phyloP scores from a whole-genome alignment of 2,329 filamentous ascomycete genomes.

The Apiospora aurea region DNA sequence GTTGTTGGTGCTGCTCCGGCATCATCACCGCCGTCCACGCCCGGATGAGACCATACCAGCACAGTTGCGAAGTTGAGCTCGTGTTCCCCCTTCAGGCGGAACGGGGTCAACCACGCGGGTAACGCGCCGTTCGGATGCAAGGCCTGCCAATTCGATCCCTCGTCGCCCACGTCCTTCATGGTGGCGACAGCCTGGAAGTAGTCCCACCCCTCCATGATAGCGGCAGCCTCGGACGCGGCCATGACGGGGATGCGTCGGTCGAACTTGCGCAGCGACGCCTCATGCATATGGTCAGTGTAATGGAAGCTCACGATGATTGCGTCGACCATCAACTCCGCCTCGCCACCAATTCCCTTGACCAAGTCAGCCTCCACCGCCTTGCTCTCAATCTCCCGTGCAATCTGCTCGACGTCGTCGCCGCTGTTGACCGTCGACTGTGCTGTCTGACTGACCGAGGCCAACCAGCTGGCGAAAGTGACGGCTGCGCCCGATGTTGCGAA shows the following conservation, averaged over 20 bases:
- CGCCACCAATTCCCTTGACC: too few relatives aligned
- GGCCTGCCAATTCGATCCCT: conserved; percentile 23
- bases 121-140: conserved; percentile 27
- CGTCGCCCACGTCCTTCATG: neutral
- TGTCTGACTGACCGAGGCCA: conserved; percentile 23
- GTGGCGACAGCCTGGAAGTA: conserved; percentile 29
- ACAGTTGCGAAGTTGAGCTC: conserved; percentile 20
- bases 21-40: neutral
- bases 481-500: conserved; percentile 33
- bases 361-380: conserved; percentile 15
- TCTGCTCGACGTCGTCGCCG: conserved; percentile 29
- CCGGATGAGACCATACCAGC: conserved; percentile 20
- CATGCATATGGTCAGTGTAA: conserved; percentile 29
- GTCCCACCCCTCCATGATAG: conserved; percentile 24
- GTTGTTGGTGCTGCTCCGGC: neutral
- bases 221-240: conserved; percentile 24
- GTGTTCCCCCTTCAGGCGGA: conserved; percentile 23
- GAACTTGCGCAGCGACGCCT: conserved; percentile 29
- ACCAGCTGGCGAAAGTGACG: conserved; percentile 25
- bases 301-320: conserved; percentile 29
- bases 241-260: conserved; percentile 30
- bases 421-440: conserved; percentile 24
- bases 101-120: conserved; percentile 29
- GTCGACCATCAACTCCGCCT: conserved; percentile 23
- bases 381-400: conserved; percentile 31